A percentile compares a stretch with the other conserved stretches of the same genome.
These are phyloP conservation scores for Nicotiana tomentosiformis DNA, from an alignment of 257 asterid genomes.

Conservation along the genomic window DNA sequence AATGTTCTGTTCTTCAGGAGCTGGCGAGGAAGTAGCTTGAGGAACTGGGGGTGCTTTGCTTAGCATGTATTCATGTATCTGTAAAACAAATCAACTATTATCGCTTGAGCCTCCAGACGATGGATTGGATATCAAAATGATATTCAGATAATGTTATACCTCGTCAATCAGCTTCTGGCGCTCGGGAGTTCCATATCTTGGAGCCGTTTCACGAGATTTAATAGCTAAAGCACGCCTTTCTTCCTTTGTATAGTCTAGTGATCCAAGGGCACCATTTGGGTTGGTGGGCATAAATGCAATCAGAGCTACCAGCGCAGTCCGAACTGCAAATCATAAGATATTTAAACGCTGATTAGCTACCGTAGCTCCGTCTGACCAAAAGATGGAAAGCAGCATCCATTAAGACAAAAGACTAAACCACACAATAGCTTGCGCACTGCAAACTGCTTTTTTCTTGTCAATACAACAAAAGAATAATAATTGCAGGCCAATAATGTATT, in stretches of 20 bases:
- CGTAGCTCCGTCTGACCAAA: background rate
- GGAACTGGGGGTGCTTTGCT: constrained; percentile 61
- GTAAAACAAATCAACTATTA: background rate
- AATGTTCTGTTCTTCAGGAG: constrained; percentile 27
- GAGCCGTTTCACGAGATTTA: constrained; percentile 69
- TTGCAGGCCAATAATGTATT: background rate
- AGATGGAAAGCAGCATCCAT: background rate
- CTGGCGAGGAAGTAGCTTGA: constrained; percentile 26
- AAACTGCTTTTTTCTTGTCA: background rate
- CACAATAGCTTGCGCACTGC: background rate
- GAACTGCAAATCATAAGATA: constrained; percentile 41
- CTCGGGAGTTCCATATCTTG: constrained; percentile 59
- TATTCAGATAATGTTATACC: constrained; percentile 27
- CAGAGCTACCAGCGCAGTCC: constrained; percentile 86
- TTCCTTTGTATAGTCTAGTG: constrained; percentile 72
- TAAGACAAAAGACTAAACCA: background rate
- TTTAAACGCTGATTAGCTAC: background rate
- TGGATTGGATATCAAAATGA: background rate
- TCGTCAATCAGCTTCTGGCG: constrained; percentile 80
- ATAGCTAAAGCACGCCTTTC: constrained; percentile 76
- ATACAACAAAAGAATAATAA: background rate
- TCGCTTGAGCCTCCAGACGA: background rate
- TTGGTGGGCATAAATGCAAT: constrained; percentile 93
- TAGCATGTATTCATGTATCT: constrained; percentile 81
- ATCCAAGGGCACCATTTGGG: constrained; percentile 88